Evolutionary conservation across 805 yeast species (phyloP), one percentile per base, ranked within the genome.

Genomic region (Jamesozyma piceae): DNA sequence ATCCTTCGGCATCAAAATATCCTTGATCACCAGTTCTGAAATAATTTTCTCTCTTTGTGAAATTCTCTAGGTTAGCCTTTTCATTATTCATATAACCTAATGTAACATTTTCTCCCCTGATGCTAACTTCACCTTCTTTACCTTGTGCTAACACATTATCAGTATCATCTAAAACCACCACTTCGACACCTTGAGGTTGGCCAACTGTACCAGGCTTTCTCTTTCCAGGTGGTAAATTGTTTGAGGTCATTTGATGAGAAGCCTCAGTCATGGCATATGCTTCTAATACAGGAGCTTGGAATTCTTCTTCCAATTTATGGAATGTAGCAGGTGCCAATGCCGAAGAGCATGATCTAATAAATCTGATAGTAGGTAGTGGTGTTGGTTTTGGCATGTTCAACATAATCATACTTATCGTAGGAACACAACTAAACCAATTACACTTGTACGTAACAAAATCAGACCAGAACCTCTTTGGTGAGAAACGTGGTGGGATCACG

Each of bases 11-110:
- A 54, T 80, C 83, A 39, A 75, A 57, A 49, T 63, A 71, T 2
- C 88, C 89, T 57, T 82, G 83, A 56, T 82, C 92, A 38, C 92
- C 92, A 4, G 92, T 82, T 48, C 85, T 72, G 74, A 82, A 82
- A 60, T 69, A 81, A 28, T 78, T 77, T 35, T 60, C 52, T 20
- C 70, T 66, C 40, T 63, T 49, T 11, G 87, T 78, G 63, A 78
- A 81, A 28, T 80, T 70, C 49, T 78, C 86, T 31, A 65, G 66
- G 48, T 83, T 82, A 32, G 89, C 90, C 60, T 78, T 78, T 28
- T 71, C 72, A 56, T 83, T 83, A 63, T 81, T 78, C 43, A 80
- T 71, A 60, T 82, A 82, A 1, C 89, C 89, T 9, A 71, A 65
- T 6, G 89, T 82, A 39, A 82, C 83, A 51, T 82, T 78, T 10